Evolutionary conservation across 2,329 filamentous ascomycete genomes (phyloP), one percentile per base, ranked within the genome.

Genomic region (Nothophoma quercina): DNA sequence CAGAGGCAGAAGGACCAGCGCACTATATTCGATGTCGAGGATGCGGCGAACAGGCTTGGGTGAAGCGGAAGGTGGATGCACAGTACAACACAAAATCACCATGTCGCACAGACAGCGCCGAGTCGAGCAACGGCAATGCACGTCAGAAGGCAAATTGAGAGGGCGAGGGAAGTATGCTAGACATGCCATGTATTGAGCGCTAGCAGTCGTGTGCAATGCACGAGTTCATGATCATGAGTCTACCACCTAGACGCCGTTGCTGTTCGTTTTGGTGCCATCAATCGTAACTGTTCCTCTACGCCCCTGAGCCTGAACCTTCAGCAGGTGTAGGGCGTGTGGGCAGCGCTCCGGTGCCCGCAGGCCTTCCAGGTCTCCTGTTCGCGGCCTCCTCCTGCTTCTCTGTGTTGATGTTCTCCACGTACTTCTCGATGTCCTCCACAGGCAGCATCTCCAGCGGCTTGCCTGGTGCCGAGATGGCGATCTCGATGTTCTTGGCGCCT

Each of bases 351-450:
- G 83, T 85, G 51, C 87, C 88, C n/a, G 87, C 84, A 56, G 85
- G 84, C 65, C 64, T 74, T 36, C 78, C 78, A 15, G 73, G 75
- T 35, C 96, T 96, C 88, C 96, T 96, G 85, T 92, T 96, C 32
- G 91, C 91, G 19, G 93, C 93, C 81, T 99, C 95, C 77, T 98
- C 95, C 75, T 96, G 93, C 85, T 99, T 99, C 85, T 99, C 96
- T 69, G 93, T 90, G 82, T 99, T 96, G 76, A 99, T 99, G 78
- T 87, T 95, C 87, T 98, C 98, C 72, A 99, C 96, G 72, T 96
- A 97, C 66, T 86, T 85, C 82, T 99, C 95, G 70, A 99, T 99
- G 70, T 96, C 91, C 76, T 98, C 93, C 25, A 93, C 89, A 2
- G 92, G 91, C 65, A 99, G 84, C 87, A 96, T 93, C 82, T 98